Evolutionary conservation across 768 basidiomycete genomes (phyloP), one percentile per base, ranked within the genome.

Genomic region (Melanogaster broomeanus): DNA sequence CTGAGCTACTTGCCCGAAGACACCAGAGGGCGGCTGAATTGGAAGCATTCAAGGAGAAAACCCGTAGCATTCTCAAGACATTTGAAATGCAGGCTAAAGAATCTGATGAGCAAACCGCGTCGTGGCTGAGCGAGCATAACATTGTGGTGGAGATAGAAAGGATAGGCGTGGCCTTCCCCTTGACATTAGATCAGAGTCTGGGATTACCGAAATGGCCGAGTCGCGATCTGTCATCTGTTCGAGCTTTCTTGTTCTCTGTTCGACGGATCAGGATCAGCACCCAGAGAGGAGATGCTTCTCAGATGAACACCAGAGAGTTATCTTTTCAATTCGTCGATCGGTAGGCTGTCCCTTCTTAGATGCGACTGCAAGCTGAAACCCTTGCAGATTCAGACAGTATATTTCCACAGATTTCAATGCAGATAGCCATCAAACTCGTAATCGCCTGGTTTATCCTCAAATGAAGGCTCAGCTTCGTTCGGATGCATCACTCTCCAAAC

Each of bases 161-260:
- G 58, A 77, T 98, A 31, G 94, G 94, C n/a, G 81, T 93, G 3
- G 95, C 93, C 6, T 91, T 98, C 60, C 96, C 96, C 1, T 74
- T 98, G 24, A 80, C 79, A 1, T 76, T 84, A 47, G 79, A 84
- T 48, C 76, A 78, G 54, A 78, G 81, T 24, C 71, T 88, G 8
- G 80, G 79, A 48, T 59, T 83, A 30, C 77, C 78, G 25, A 52
- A 58, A 21, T 65, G 70, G 44, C 74, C 71, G 47, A 64, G 64
- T 49, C 68, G 66, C 35, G 76, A 78, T 46, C 69, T 66, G 16
- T 56, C 68, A 9, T 71, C 81, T 28, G 79, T 90, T 28, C 83
- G 84, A 8, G 95, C 95, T 0, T 90, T 98, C 70, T 70, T 98
- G 21, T 87, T 94, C 62, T 88, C 93, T 2, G 82, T 97, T 48